Evolutionary conservation across 768 basidiomycete genomes (phyloP), one percentile per base, ranked within the genome.

Genomic region (Russula sp.): DNA sequence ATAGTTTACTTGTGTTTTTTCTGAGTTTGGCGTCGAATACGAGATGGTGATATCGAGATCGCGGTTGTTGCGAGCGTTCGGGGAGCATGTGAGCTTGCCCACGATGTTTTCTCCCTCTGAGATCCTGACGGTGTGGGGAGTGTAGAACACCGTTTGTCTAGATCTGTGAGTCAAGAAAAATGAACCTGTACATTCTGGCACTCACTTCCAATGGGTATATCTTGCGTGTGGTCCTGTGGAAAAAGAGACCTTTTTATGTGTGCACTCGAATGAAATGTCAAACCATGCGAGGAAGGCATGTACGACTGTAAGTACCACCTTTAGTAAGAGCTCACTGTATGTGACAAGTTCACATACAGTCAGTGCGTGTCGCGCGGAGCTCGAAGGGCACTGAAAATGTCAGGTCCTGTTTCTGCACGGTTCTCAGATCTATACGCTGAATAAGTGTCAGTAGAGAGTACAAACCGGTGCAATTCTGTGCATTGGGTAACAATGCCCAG

Each of bases 201-300:
- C 92, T 74, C 70, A 94, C 94, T 94, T 94, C 92, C 92, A 94
- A 75, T 94, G 92, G 30, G 92, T 94, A 78, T 94, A 94, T 76
- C 93, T 90, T 61, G 95, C 92, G 71, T 98, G 97, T 16, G 97
- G 97, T 14, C 97, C 97, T 14, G 97, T 99, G 52, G 94, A 96
- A 77, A 99, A 99, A 71, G 86, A 85, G 67, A 95, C 87, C 73
- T 90, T 92, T 77, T 94, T 97, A 81, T 98, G 97, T 61, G 93
- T 94, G 75, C 90, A 94, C 62, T 91, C 89, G 79, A 99, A 99
- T 48, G 87, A 82, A 72, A 96, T 89, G 75, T 99, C 97, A 77
- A 99, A 99, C 97, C 97, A 99, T 38, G 94, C 94, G 56, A 99
- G 86, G 86, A 98, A 97, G 26, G 97, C 97, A 73, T 99, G 97